phyloP scores from a whole-genome alignment of 2,329 filamentous ascomycete genomes.

The Talaromyces sp. region DNA sequence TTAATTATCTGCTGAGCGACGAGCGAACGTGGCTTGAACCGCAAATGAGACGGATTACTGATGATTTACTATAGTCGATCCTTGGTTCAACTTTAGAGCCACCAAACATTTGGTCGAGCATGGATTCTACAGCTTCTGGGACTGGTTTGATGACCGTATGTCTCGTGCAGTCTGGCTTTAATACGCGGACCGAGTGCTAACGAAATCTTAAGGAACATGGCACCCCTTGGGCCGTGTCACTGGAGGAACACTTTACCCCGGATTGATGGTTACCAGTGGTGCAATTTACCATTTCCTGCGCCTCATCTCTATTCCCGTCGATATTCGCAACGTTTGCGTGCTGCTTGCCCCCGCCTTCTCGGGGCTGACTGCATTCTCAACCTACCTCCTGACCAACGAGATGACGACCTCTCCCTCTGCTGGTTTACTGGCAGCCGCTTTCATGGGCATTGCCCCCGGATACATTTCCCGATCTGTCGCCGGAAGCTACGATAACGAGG shows the following conservation, averaged over 20 bases:
- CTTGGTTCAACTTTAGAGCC: constrained; percentile 99
- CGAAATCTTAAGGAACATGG: constrained; percentile 68
- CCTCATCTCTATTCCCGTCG: constrained; percentile 83
- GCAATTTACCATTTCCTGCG: constrained; percentile 92
- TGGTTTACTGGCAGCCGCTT: constrained; percentile 85
- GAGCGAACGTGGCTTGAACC: neutral
- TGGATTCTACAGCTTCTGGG: constrained; percentile 99
- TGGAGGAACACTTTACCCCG: constrained; percentile 96
- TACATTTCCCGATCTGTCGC: constrained; percentile 98
- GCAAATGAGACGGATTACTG: constrained; percentile 1
- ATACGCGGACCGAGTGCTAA: constrained; percentile 14
- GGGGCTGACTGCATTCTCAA: constrained; percentile 84
- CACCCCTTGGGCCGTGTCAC: constrained; percentile 97
- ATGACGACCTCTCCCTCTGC: constrained; percentile 95
- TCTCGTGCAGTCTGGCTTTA: constrained; percentile 13
- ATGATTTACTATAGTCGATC: constrained; percentile 66
- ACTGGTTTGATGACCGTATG: constrained; percentile 97
- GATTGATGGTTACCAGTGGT: constrained; percentile 98
- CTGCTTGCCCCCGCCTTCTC: constrained; percentile 93
- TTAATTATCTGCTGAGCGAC: neutral
- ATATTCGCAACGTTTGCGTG: constrained; percentile 98
- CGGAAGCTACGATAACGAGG: constrained; percentile 98
- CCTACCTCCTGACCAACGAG: constrained; percentile 93
- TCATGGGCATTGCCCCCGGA: constrained; percentile 96
- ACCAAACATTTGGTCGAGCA: constrained; percentile 96